Base-by-base conservation (phyloP, 106 monocot species). In the Dendrobium nobile region DNA sequence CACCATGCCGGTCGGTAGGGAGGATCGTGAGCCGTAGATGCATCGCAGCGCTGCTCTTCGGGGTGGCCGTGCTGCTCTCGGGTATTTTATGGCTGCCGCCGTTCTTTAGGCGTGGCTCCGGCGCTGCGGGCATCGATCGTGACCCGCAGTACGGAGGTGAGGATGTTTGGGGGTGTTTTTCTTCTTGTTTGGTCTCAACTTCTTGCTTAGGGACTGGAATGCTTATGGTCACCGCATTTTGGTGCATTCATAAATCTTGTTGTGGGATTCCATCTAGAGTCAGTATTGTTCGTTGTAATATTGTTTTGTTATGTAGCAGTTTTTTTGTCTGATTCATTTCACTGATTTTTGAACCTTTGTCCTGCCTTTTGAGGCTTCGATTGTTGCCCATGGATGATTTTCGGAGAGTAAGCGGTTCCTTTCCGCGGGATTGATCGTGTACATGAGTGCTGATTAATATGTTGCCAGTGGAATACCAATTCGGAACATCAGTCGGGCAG, bases 31-130 rank as follows among this genome's bases (percentile, higher is more conserved):
- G 84, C 77, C 54, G 80, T 11, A 84, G 82, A 55, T 89, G 91
- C 80, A 51, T 87, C 5, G 82, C 80, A 8, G 84, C 84, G 88
- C 80, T 91, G 77, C 33, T 84, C 1, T 67, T 93, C 4, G 89
- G 89, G 64, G 67, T 83, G 6, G 96, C 90, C 4, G 85, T 91
- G 78, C 67, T 93, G 47, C 74, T 93, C 20, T 93, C 91, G 2
- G 93, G 89, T 1, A 82, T 89, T 4, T 93, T 91, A 80, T 93
- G 91, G 88, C 74, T 96, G 9, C 93, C 87, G 15, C 92, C 91
- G 3, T 91, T 91, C 77, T 47, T 87, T 44, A 59, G 85, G 31
- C 75, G 51, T 40, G 41, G 82, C 11, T 41, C 65, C 9, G 72
- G 75, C 19, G 13, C 26, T 4, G 74, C 67, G 54, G 87, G 75